Evolutionary conservation across 164 flowering plant species (phyloP).

Genomic region (Vitis labrusca): DNA sequence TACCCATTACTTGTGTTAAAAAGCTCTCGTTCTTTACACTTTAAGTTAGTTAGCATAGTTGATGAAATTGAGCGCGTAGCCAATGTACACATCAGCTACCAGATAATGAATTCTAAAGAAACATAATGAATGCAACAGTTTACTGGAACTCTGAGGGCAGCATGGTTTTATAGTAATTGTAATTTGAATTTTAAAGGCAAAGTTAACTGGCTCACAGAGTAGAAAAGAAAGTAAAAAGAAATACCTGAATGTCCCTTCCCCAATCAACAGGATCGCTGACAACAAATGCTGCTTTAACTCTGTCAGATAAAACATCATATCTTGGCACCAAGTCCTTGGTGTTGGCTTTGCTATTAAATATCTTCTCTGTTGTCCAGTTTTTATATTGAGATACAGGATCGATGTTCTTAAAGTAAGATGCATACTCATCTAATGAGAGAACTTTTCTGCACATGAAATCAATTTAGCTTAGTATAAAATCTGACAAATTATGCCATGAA

Average conservation of each 20-base stretch:
- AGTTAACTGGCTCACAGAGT: background rate
- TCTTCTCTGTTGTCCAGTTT: conserved; percentile 19
- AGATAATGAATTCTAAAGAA: no score
- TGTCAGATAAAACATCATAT: conserved; percentile 39
- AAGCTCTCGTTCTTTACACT: no score
- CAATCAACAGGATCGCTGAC: conserved; percentile 92
- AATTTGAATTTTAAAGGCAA: background rate
- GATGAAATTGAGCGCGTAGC: no score
- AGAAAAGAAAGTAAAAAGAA: background rate
- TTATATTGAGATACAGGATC: conserved; percentile 39
- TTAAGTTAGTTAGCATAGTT: no score
- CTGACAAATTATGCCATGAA: background rate
- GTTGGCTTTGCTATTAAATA: background rate
- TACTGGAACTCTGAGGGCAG: background rate
- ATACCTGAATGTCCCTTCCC: conserved; percentile 93
- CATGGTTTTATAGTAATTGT: no score
- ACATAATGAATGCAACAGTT: background rate
- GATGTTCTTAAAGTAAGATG: conserved; percentile 31
- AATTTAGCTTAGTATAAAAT: background rate
- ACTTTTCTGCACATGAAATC: conserved; percentile 24
- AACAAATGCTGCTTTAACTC: conserved; percentile 68
- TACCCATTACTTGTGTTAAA: no score
- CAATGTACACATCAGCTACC: no score
- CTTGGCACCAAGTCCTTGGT: conserved; percentile 13
- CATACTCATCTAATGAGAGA: conserved; percentile 33